Base-by-base conservation (phyloP, 257 asterid genomes). In the Cynanchum wilfordii region DNA sequence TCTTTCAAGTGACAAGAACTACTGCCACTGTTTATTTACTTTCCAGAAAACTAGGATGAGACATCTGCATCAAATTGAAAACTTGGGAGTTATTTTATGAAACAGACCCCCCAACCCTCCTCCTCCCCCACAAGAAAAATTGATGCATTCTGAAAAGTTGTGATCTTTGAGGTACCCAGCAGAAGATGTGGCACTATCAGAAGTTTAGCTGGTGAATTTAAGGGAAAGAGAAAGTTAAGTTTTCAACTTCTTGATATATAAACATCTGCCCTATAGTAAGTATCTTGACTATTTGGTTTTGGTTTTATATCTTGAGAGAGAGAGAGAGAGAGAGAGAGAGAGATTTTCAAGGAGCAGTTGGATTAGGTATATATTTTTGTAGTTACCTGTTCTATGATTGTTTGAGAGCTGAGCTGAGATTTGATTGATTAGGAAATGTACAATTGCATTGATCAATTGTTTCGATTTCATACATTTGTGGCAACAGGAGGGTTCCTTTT, bases 361-460 rank as follows among this genome's bases (percentile, higher is more conserved):
- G 24, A 15, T 62, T 62, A 62, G 67, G 22, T 52, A 36, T 52
- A 36, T 52, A 16, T 52, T 19, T n/a, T 4, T 20, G 40, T 15
- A 30, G 17, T 11, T 9, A 25, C 64, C 29, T 57, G 30, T 11
- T 24, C 19, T 24, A 57, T 57, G 13, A 57, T 30, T 60, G 67
- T 25, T 24, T 24, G 64, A 57, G 33, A 11, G 38, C 33, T 56
- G 33, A 20, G 29, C 7, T 24, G n/a, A 13, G n/a, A 60, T 44
- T 60, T 10, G 24, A 60, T 60, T 60, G 30, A 55, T 62, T 54
- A 69, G 57, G 57, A 25, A 65, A 52, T 16, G 72, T 19, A 9
- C 44, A 10, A 22, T 76, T 83, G 29, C 77, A 74, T 69, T 77
- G 86, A 79, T 33, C 56, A 70, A 64, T 42, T 83, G 83, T 50